Conservation (phyloP, 768 basidiomycete genomes). For the Auriscalpium microsporum region DNA sequence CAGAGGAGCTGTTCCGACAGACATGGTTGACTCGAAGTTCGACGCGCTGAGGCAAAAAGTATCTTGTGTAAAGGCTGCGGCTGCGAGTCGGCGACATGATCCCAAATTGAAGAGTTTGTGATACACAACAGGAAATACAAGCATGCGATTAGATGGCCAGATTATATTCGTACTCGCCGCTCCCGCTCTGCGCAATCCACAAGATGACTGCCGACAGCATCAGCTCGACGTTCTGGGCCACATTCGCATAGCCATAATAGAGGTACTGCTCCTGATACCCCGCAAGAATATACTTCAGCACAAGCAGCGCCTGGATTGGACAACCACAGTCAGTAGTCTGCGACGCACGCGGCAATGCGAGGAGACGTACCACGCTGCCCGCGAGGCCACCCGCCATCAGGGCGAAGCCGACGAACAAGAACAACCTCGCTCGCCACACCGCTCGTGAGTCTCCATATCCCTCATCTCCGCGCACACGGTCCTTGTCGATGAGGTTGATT, state of each 20-base stretch:
- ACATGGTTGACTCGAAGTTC: too few species aligned
- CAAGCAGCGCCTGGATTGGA: slow-evolving; percentile 60
- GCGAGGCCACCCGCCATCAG: slow-evolving; percentile 96
- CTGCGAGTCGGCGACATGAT: too few species aligned
- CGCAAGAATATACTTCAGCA: slow-evolving; percentile 82
- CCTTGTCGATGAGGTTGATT: slow-evolving; percentile 93
- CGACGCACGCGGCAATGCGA: neutral
- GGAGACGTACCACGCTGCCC: slow-evolving; percentile 80
- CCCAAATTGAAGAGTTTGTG: neutral
- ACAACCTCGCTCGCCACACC: slow-evolving; percentile 85
- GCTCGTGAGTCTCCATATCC: slow-evolving; percentile 74
- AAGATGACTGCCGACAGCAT: slow-evolving; percentile 83
- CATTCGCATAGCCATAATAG: slow-evolving; percentile 92
- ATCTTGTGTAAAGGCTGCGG: too few species aligned
- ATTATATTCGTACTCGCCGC: slow-evolving; percentile 90
- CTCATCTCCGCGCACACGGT: slow-evolving; percentile 71
- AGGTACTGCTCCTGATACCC: slow-evolving; percentile 66
- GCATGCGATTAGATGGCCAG: slow-evolving; percentile 31
- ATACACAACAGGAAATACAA: neutral
- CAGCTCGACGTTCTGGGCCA: slow-evolving; percentile 83
- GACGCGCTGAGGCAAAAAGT: too few species aligned
- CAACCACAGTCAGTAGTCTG: too few species aligned
- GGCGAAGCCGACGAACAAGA: slow-evolving; percentile 93
- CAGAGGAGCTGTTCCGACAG: too few species aligned
- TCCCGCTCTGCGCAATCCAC: slow-evolving; percentile 84